A percentile compares a stretch with the other conserved stretches of the same genome.
Conservation (phyloP, 768 basidiomycete genomes). For the Suillus americanus region DNA sequence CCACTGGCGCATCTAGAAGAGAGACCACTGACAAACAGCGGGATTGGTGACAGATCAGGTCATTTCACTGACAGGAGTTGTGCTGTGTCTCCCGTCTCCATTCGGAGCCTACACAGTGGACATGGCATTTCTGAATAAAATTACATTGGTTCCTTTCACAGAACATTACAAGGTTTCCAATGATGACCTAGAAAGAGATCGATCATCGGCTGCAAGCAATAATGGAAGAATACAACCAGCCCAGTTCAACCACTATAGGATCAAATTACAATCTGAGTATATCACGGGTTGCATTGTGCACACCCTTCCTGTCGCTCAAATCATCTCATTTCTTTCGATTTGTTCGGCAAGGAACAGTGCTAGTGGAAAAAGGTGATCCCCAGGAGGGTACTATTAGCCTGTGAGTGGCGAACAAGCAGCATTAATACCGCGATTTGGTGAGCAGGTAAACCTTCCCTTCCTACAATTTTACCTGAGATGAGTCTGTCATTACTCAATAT, state of each 20-base stretch:
- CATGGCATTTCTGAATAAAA: slow-evolving; percentile 38
- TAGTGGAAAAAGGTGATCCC: slow-evolving; percentile 74
- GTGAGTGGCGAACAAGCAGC: slow-evolving; percentile 10
- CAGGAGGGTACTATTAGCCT: slow-evolving; percentile 65
- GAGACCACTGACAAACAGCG: slow-evolving; percentile 14
- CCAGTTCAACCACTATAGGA: slow-evolving; percentile 63
- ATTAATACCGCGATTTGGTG: slow-evolving; percentile 10
- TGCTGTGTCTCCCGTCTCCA: slow-evolving; percentile 58
- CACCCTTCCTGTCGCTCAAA: slow-evolving; percentile 2
- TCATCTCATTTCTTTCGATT: slow-evolving; percentile 53
- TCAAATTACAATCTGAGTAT: not conserved
- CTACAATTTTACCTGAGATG: slow-evolving; percentile 28
- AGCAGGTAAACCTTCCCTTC: slow-evolving; percentile 54
- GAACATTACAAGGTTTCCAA: slow-evolving; percentile 60
- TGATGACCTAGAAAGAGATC: slow-evolving; percentile 42
- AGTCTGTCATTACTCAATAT: not conserved
- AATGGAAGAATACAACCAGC: slow-evolving; percentile 70
- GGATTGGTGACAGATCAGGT: slow-evolving; percentile 12
- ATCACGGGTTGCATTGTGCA: not conserved
- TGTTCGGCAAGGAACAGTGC: slow-evolving; percentile 64
- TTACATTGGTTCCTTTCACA: slow-evolving; percentile 41
- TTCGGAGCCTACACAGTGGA: slow-evolving; percentile 53
- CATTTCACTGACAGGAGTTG: slow-evolving; percentile 45
- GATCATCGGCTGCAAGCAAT: slow-evolving; percentile 49
- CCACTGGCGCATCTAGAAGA: slow-evolving; percentile 42